A percentile compares a stretch with the other conserved stretches of the same genome.
These are phyloP conservation scores for Physcia stellaris DNA, from an alignment of 495 filamentous ascomycete genomes.

Conservation along the genomic window DNA sequence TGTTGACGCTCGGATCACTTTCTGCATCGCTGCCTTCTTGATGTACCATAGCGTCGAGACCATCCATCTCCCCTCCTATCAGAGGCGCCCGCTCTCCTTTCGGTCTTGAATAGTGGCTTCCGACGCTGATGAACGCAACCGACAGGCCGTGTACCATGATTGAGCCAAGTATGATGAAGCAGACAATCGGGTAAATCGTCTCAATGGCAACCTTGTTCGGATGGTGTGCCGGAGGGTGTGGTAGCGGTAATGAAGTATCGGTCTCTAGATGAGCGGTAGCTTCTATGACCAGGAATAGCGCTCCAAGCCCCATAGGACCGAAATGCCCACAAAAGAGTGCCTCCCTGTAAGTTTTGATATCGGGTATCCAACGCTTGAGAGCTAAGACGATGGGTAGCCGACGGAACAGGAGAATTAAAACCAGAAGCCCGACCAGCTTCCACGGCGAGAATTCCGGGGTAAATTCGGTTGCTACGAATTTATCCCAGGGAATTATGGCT, in stretches of 20 bases:
- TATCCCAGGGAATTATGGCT: conserved; percentile 31
- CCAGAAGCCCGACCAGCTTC: conserved; percentile 25
- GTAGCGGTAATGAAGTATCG: conserved; percentile 19
- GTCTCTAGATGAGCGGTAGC: conserved; percentile 32
- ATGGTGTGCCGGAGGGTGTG: conserved; percentile 20
- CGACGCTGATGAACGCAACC: conserved; percentile 27
- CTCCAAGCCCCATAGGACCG: conserved; percentile 38
- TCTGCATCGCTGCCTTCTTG: conserved; percentile 24
- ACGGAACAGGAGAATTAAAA: conserved; percentile 30
- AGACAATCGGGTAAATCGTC: conserved; percentile 35
- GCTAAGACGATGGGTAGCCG: conserved; percentile 32
- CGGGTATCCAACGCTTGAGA: conserved; percentile 27
- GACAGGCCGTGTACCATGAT: conserved; percentile 35
- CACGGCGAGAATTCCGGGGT: conserved; percentile 23
- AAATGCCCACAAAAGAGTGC: conserved; percentile 39
- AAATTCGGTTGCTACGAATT: conserved; percentile 20
- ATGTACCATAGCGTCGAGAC: conserved; percentile 29
- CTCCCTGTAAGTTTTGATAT: conserved; percentile 30
- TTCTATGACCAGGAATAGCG: conserved; percentile 37
- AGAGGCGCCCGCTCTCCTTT: conserved; percentile 26
- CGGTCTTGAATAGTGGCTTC: conserved; percentile 24
- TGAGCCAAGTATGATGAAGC: conserved; percentile 32
- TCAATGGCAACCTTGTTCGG: conserved; percentile 21
- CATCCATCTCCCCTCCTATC: conserved; percentile 27
- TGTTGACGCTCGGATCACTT: conserved; percentile 18